Evolutionary conservation across 2,329 filamentous ascomycete genomes (phyloP).

Genomic region (Colletotrichum eremochloae): DNA sequence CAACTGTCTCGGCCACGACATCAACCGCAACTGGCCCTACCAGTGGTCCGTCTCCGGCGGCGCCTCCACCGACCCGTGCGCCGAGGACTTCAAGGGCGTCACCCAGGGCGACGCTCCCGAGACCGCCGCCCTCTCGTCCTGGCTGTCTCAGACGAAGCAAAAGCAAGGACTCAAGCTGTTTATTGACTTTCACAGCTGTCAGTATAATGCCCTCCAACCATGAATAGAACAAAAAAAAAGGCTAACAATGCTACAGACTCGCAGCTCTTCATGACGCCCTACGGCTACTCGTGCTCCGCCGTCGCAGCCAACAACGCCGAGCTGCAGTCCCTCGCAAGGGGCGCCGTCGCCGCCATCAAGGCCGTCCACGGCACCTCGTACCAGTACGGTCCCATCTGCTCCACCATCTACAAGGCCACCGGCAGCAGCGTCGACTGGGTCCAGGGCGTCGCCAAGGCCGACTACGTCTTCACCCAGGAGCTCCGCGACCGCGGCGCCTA

Average conservation of each 20-base stretch:
- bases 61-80: conserved; percentile 59
- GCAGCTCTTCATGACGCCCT: conserved; percentile 65
- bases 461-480: conserved; percentile 58
- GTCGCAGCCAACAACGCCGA: conserved; percentile 60
- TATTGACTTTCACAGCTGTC: conserved; percentile 67
- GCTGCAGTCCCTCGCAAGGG: conserved; percentile 62
- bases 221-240: no score
- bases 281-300: conserved; percentile 70
- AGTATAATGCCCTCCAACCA: no score
- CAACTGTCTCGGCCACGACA: conserved; percentile 59
- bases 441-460: conserved; percentile 56
- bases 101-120: conserved; percentile 59
- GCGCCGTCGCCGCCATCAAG: conserved; percentile 64
- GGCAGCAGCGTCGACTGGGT: conserved; percentile 62
- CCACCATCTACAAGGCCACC: conserved; percentile 71
- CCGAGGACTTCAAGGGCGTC: conserved; percentile 56
- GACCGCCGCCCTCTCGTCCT: conserved; percentile 56
- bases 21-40: conserved; percentile 67
- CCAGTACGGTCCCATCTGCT: conserved; percentile 66
- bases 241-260: conserved; percentile 44
- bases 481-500: conserved; percentile 53
- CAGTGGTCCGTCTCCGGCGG: conserved; percentile 59
- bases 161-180: conserved; percentile 64
- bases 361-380: conserved; percentile 56
- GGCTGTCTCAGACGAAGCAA: conserved; percentile 45